Evolutionary conservation across 352 stramenopile species (phyloP).

Genomic region (Phytophthora syringae): DNA sequence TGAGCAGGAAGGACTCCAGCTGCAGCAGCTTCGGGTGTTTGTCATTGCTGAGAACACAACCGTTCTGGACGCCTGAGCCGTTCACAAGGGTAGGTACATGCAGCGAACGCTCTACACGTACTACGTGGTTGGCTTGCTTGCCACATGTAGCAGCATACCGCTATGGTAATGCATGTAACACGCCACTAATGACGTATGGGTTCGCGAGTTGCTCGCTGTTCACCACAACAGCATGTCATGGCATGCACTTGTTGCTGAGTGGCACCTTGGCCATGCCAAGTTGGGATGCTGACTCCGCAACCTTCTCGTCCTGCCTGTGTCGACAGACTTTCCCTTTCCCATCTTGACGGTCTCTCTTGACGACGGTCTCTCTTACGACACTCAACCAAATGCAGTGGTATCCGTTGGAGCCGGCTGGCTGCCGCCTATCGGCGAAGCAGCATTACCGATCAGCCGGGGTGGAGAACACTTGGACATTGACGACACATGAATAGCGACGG

Average conservation of each 20-base stretch:
- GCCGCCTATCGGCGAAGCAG: conserved; percentile 7
- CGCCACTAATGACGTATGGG: too few relatives aligned
- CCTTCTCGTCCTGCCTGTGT: conserved; percentile 10
- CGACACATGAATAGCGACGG: conserved; percentile 11
- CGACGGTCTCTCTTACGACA: conserved; percentile 15
- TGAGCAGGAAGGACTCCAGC: conserved; percentile 29
- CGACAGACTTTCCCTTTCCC: conserved; percentile 30
- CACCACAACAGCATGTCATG: too few relatives aligned
- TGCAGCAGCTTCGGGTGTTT: conserved; percentile 29
- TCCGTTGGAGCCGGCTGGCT: neutral
- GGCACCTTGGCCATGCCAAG: too few relatives aligned
- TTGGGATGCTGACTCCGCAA: conserved; percentile 20
- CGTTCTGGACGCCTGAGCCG: conserved; percentile 1
- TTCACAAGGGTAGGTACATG: too few relatives aligned
- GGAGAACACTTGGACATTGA: conserved; percentile 15
- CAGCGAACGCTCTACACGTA: too few relatives aligned
- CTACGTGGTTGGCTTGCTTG: too few relatives aligned
- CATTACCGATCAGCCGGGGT: conserved; percentile 15
- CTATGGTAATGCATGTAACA: too few relatives aligned
- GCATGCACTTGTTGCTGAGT: too few relatives aligned
- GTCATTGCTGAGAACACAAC: conserved; percentile 29
- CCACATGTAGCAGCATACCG: too few relatives aligned
- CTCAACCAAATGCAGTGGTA: too few relatives aligned
- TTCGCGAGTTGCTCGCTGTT: conserved; percentile 11
- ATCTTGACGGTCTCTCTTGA: conserved; percentile 31